phyloP scores from a whole-genome alignment of 2,329 filamentous ascomycete genomes.

The Botryotinia convoluta region DNA sequence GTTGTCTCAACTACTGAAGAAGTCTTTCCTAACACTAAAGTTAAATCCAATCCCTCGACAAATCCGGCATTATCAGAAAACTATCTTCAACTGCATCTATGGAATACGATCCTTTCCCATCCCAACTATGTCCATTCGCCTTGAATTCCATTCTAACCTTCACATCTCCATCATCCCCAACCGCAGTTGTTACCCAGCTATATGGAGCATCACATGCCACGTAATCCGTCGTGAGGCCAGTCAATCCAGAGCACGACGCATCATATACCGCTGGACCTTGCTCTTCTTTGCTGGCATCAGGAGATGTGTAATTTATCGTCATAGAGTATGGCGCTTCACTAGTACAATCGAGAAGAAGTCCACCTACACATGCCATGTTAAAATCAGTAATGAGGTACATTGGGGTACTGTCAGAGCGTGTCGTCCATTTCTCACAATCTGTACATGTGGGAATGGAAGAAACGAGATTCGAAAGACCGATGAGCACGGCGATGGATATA shows the following conservation, averaged over 20 bases:
- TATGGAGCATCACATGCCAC: not conserved
- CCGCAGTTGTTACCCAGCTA: not conserved
- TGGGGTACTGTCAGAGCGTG: not conserved
- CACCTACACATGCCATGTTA: not conserved
- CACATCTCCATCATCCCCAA: not conserved
- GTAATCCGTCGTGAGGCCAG: not conserved
- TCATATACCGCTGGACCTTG: not conserved
- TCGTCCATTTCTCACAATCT: not conserved
- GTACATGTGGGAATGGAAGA: not conserved
- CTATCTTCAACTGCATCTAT: not conserved
- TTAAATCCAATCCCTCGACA: not conserved
- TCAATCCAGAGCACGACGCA: not conserved
- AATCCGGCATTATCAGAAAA: not conserved
- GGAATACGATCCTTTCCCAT: not conserved
- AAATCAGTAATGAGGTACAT: not conserved
- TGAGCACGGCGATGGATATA: not conserved
- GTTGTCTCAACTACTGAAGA: not conserved
- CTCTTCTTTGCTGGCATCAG: not conserved
- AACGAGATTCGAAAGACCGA: not conserved
- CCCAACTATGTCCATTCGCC: not conserved
- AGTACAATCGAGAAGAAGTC: not conserved
- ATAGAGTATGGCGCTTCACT: not conserved
- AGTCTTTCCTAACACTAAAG: not conserved
- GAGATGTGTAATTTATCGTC: not conserved
- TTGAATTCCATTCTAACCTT: not conserved